Evolutionary conservation across 139 green algal species (phyloP).

Genomic region (Desmodesmus armatus): DNA sequence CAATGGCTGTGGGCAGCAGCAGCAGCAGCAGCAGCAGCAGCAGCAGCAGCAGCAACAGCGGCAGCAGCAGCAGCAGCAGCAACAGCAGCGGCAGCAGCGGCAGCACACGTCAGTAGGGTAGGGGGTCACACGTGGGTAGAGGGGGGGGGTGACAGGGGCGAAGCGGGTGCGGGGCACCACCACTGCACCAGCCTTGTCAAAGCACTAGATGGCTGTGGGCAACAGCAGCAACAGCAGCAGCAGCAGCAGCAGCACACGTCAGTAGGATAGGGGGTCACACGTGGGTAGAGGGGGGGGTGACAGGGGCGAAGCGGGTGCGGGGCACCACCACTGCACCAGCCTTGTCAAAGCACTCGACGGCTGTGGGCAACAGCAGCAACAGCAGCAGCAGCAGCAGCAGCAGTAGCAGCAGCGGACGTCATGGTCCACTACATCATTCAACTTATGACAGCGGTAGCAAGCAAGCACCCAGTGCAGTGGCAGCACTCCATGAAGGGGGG

Average conservation of each 20-base stretch:
- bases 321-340: slow-evolving; percentile 90
- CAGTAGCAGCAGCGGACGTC: no score
- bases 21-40: background rate
- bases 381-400: background rate
- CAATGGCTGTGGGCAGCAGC: slow-evolving; percentile 73
- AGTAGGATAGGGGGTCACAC: no score
- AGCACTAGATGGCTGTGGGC: slow-evolving; percentile 89
- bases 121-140: slow-evolving; percentile 89
- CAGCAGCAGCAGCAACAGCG: background rate
- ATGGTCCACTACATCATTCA: no score
- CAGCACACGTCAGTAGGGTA: slow-evolving; percentile 76
- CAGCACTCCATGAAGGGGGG: no score
- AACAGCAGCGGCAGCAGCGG: no score
- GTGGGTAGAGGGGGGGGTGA: no score
- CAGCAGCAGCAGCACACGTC: no score
- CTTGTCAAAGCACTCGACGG: slow-evolving; percentile 92
- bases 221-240: background rate
- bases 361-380: slow-evolving; percentile 42
- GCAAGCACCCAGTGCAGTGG: no score
- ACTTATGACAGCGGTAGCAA: no score
- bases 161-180: slow-evolving; percentile 92
- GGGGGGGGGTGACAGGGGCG: slow-evolving; percentile 93
- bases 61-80: no score
- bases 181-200: slow-evolving; percentile 84
- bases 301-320: slow-evolving; percentile 90